Percentiles rank a stretch among this genome's conserved stretches.
Evolutionary conservation across 148 eudicot species (phyloP).

Genomic region (Agrostemma githago): DNA sequence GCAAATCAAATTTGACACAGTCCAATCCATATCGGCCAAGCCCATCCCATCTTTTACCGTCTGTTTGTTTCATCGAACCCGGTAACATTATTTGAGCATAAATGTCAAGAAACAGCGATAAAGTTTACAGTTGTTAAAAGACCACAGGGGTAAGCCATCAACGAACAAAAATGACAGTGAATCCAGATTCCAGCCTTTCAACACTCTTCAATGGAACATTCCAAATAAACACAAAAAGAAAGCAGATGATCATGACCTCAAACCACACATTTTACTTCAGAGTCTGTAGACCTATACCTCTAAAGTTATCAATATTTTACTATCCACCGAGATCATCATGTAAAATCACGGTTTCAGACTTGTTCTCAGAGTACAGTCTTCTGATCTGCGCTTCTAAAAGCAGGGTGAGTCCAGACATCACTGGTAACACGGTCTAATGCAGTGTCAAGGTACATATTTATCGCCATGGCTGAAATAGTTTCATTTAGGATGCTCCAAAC

Average conservation of each 20-base stretch:
- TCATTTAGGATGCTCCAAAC: not conserved
- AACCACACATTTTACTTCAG: too few relatives aligned
- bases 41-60: too few relatives aligned
- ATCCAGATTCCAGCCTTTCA: not conserved
- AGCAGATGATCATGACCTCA: not conserved
- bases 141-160: too few relatives aligned
- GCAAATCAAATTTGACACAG: too few relatives aligned
- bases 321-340: not conserved
- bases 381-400: not conserved
- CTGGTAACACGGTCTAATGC: not conserved
- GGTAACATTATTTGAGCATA: too few relatives aligned
- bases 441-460: not conserved
- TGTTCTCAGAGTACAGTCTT: not conserved
- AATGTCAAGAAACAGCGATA: too few relatives aligned
- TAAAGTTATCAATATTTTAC: not conserved
- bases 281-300: too few relatives aligned
- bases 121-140: too few relatives aligned
- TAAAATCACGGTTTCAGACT: not conserved
- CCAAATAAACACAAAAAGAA: not conserved
- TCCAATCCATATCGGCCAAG: too few relatives aligned
- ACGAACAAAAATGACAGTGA: not conserved
- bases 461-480: not conserved
- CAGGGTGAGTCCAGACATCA: not conserved
- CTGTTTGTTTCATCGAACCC: too few relatives aligned
- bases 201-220: not conserved